Evolutionary conservation across 306 rosid genomes (phyloP), one percentile per base, ranked within the genome.

Genomic region (Datisca glomerata): DNA sequence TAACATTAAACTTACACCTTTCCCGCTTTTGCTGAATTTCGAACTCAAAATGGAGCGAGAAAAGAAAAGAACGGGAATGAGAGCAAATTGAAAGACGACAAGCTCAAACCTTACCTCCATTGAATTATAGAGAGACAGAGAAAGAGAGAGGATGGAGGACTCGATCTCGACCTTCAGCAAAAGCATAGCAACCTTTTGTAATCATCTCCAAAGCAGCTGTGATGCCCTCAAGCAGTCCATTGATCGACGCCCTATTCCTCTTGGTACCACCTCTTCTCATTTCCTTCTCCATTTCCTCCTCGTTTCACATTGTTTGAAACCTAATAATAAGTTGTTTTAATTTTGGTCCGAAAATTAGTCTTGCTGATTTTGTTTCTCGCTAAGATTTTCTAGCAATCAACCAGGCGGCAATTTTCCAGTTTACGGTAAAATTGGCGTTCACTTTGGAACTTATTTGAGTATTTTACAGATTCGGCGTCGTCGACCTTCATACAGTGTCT

Each of bases 241-340:
- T 44, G 60, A 65, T 28, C 95, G 94, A 65, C 82, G 85, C 15
- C 81, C 89, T 28, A 77, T 87, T 56, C 97, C 97, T 43, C 97
- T 87, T 33, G 89, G 91, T 75, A 43, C 22, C 2, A 2, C 7
- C 12, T 23, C 15, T 43, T 32, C 29, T 29, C 21, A 24, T 45
- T 60, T 16, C 8, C 8, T 14, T 10, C 40, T 20, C 34, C 42
- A 2, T 35, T 8, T 13, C 37, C 0, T 19, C 6, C 7, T 2
- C 4, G 3, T 24, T 24, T n/a, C 12, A n/a, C 7, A 3, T 12
- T 42, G 14, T 6, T 7, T 5, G n/a, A n/a, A n/a, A n/a, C n/a
- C n/a, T n/a, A n/a, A n/a, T n/a, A n/a, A n/a, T n/a, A n/a, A n/a
- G n/a, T n/a, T n/a, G n/a, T 38, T 18, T 28, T 20, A 3, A 18